Percentiles rank a stretch among this genome's conserved stretches.
Conservation (phyloP, 257 asterid species). For the Striga asiatica region DNA sequence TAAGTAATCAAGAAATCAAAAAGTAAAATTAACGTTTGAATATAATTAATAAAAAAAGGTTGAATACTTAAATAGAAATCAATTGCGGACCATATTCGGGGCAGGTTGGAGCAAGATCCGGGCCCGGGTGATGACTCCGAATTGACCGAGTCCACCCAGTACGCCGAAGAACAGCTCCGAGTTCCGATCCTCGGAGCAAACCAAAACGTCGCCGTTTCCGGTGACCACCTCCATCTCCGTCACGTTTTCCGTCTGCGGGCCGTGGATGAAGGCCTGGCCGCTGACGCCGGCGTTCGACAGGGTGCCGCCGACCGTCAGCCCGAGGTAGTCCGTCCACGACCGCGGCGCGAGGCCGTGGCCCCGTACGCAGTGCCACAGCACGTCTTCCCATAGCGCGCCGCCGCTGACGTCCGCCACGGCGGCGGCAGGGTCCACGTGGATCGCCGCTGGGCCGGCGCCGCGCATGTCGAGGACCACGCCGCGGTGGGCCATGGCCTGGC, state of each 20-base stretch:
- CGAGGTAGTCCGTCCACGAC: slow-evolving; percentile 90
- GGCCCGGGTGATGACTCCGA: slow-evolving; percentile 85
- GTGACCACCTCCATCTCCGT: slow-evolving; percentile 91
- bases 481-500: slow-evolving; percentile 83
- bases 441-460: slow-evolving; percentile 19
- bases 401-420: slow-evolving; percentile 67
- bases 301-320: slow-evolving; percentile 88
- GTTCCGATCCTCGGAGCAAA: slow-evolving; percentile 44
- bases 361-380: slow-evolving; percentile 48
- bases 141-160: slow-evolving; percentile 94
- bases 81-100: slow-evolving; percentile 55
- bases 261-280: slow-evolving; percentile 65
- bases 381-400: slow-evolving; percentile 90
- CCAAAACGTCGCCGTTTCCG: slow-evolving; percentile 68
- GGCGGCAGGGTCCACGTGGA: slow-evolving; percentile 26
- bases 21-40: not conserved
- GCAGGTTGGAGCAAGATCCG: slow-evolving; percentile 67
- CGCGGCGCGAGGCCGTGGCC: slow-evolving; percentile 56
- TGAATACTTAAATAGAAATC: too few species aligned
- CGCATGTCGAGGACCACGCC: slow-evolving; percentile 70
- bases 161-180: slow-evolving; percentile 57
- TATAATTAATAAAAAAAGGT: not conserved
- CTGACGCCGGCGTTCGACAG: slow-evolving; percentile 92
- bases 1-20: not conserved
- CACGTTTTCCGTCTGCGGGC: slow-evolving; percentile 79